Percentiles rank a stretch among this genome's conserved stretches.
phyloP scores from a whole-genome alignment of 2,329 filamentous ascomycete genomes.

The Penicillium glabrum region DNA sequence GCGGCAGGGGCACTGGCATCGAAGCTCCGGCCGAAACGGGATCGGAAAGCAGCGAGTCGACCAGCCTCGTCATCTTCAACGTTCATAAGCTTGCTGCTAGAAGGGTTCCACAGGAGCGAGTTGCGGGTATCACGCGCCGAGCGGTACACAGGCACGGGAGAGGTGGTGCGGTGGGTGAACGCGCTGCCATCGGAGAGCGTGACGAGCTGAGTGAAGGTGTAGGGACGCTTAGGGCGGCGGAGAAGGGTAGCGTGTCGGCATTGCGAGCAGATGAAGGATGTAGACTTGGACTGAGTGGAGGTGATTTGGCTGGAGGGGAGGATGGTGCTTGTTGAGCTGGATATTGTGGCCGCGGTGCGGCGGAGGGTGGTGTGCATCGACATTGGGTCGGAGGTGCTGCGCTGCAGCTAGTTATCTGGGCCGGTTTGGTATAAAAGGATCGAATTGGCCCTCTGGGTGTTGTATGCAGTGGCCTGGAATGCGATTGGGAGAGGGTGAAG shows the following conservation, averaged over 20 bases:
- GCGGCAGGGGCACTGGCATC: constrained; percentile 56
- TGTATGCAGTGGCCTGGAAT: not conserved
- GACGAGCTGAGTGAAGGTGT: constrained; percentile 95
- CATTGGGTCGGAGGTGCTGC: constrained; percentile 23
- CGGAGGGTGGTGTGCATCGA: constrained; percentile 38
- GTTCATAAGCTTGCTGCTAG: constrained; percentile 74
- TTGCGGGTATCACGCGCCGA: constrained; percentile 83
- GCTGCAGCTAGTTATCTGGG: not conserved
- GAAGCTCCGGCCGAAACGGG: constrained; percentile 79
- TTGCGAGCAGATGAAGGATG: constrained; percentile 56
- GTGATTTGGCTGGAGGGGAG: constrained; percentile 33
- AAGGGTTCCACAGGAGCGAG: constrained; percentile 87
- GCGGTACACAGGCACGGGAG: constrained; percentile 57
- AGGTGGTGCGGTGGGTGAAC: constrained; percentile 57
- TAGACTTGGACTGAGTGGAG: constrained; percentile 28
- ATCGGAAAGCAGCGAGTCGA: constrained; percentile 79
- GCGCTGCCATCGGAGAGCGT: constrained; percentile 89
- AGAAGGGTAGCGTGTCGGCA: constrained; percentile 82
- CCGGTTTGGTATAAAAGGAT: not conserved
- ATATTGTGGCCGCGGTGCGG: constrained; percentile 32
- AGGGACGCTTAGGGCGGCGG: constrained; percentile 83
- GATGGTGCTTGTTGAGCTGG: constrained; percentile 34
- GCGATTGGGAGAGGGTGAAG: constrained; percentile 12
- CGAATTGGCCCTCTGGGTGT: not conserved
- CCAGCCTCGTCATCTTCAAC: constrained; percentile 96